Evolutionary conservation across 1,284 basidiomycete species (phyloP), one percentile per base, ranked within the genome.

Genomic region (Heimioporus punctisporus): DNA sequence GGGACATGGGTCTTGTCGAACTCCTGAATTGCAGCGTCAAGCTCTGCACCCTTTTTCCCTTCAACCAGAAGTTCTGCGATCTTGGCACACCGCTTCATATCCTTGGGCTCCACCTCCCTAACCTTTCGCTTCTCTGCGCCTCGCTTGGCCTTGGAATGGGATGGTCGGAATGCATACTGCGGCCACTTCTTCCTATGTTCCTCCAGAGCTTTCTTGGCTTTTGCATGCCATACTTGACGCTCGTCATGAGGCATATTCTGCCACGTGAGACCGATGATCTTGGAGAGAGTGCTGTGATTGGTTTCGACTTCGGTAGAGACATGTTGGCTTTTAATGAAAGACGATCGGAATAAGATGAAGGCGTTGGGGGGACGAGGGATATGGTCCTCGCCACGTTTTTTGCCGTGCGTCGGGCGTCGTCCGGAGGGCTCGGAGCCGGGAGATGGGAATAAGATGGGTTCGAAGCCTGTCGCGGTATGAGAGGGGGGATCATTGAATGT

Each of bases 311-410:
- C 83, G 6, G 85, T 80, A 6, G 91, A 88, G 50, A 94, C 87
- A 52, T 90, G 80, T 55, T 87, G 85, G 44, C 80, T 81, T 64
- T 86, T 85, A 63, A 93, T 91, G 62, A 92, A 92, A 41, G 83
- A 81, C 1, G 90, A 91, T 48, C 93, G 86, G 75, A 93, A 95
- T 63, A 95, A 80, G 65, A 95, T 95, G 72, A 94, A 95, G 30
- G 93, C 92, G 68, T 95, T 95, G 3, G 91, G 86, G 0, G 93
- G 93, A 21, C 92, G 84, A 46, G 92, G 92, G 63, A 94, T 88
- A 65, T 94, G 90, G 60, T 89, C 84, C 17, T 85, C 78, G 51
- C 84, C 79, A 66, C 84, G 85, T 72, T 86, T 87, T 75, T 83
- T 86, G 39, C 78, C 75, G 62, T 89, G 87, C 0, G 60, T 57